A percentile compares a stretch with the other conserved stretches of the same genome.
These are phyloP conservation scores for Mortierella sp. DNA, from an alignment of 371 early-diverging fungal genomes.

Conservation along the genomic window DNA sequence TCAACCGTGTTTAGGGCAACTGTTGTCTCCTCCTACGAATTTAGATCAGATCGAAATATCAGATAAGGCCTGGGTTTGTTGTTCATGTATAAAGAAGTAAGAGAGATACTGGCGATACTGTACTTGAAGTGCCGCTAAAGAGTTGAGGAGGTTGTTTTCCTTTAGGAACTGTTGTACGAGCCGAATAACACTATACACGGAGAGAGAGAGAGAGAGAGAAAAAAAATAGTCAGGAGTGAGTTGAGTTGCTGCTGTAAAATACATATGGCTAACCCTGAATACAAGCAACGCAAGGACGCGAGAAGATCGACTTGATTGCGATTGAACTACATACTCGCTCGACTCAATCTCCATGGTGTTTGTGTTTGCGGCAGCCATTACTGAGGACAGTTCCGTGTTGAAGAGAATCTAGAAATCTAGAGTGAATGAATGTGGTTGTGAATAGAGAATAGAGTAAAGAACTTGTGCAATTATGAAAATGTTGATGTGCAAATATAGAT, in stretches of 20 bases:
- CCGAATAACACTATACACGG: conserved; percentile 76
- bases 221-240: not conserved
- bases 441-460: conserved; percentile 2
- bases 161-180: conserved; percentile 92
- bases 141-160: conserved; percentile 85
- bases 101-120: not conserved
- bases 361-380: conserved; percentile 27
- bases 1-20: conserved; percentile 88
- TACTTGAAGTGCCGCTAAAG: conserved; percentile 80
- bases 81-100: not conserved
- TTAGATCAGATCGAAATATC: not conserved
- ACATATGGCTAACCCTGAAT: not conserved
- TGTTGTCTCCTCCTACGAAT: conserved; percentile 80
- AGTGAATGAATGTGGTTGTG: not conserved
- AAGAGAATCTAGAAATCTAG: not conserved
- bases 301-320: not conserved
- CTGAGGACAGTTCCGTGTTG: not conserved
- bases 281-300: not conserved
- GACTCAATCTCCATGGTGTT: conserved; percentile 75
- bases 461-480: not conserved
- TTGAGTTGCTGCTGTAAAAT: not conserved
- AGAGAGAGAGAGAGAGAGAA: not conserved
- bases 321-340: conserved; percentile 66
- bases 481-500: conserved; percentile 6
- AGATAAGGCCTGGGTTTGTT: not conserved